Base-by-base conservation (phyloP, 371 early-diverging fungal genomes). In the Syncephalastrum contaminatum region DNA sequence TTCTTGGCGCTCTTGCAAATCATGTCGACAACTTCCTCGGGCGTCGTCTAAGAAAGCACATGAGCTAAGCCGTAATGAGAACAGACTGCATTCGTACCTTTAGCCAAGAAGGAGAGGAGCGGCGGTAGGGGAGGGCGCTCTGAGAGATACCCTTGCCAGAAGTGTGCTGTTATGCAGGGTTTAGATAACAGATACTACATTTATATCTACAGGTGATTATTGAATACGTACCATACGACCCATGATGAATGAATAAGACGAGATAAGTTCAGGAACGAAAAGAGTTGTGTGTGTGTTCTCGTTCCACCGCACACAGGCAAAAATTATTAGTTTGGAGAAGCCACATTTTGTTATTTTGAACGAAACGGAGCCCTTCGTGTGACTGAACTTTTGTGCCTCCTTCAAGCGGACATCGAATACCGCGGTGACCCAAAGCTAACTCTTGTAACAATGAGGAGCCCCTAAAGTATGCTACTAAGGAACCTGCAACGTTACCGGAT, bases 1-100 rank as follows among this genome's bases (percentile, higher is more conserved):
- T 99, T 99, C 90, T 96, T 99, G 78, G 99, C 99, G 67, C 95
- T 88, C 86, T 96, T 97, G 88, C 94, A 90, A 82, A 99, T 99
- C 76, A 91, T 90, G 64, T 97, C 95, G 82, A 93, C 88, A 69
- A 99, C 97, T 73, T 99, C 99, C 62, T 94, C 94, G 58, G 94
- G 80, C 58, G 94, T 83, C 77, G 93, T 89, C 71, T 55, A 36
- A 30, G 10, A 2, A 8, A 8, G 2, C 36, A 30, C 2, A 30
- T 39, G 27, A 36, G 39, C 22, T 45, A 27, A 16, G 43, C 30
- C 36, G 24, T 20, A 13, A 0, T 19, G 21, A 2, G 1, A 1
- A 16, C 14, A 10, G 36, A 30, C 5, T 8, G 10, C 36, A 6
- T 10, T 24, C 16, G 27, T 55, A 55, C 56, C 87, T 96, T 97